Evolutionary conservation across 2,329 filamentous ascomycete genomes (phyloP).

Genomic region (Endothia cerciana): DNA sequence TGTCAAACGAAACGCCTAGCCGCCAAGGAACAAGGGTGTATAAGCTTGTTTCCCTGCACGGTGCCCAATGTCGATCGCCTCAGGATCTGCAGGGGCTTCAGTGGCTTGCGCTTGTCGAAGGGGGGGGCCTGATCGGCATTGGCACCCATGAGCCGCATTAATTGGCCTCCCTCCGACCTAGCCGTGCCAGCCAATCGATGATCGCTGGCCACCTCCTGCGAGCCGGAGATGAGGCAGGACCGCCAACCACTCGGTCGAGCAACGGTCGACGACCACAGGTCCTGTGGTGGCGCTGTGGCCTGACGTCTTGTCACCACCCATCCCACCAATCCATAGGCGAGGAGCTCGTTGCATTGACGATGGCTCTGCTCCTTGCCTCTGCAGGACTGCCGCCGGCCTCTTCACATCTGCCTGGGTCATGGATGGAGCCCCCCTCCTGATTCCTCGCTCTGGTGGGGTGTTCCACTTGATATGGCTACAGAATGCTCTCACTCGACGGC

Average conservation of each 20-base stretch:
- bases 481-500: neutral
- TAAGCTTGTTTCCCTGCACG: slow-evolving; percentile 7
- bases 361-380: neutral
- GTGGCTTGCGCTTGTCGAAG: slow-evolving; percentile 4
- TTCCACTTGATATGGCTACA: slow-evolving; percentile 1
- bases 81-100: slow-evolving; percentile 15
- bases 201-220: slow-evolving; percentile 1
- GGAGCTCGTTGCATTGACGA: slow-evolving; percentile 2
- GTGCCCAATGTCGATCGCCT: slow-evolving; percentile 1
- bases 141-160: slow-evolving; percentile 7
- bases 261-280: neutral
- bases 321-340: slow-evolving; percentile 8
- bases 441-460: neutral
- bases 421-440: neutral
- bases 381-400: neutral
- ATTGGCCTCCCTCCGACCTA: neutral
- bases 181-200: slow-evolving; percentile 4
- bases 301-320: slow-evolving; percentile 1
- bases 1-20: slow-evolving; percentile 8
- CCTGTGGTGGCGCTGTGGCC: neutral
- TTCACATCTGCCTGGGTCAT: neutral
- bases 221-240: slow-evolving; percentile 8
- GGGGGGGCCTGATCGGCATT: neutral
- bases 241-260: slow-evolving; percentile 4
- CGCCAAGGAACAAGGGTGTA: slow-evolving; percentile 6